A percentile compares a stretch with the other conserved stretches of the same genome.
Evolutionary conservation across 352 stramenopile genomes (phyloP).

Genomic region (Phytophthora hibernalis): DNA sequence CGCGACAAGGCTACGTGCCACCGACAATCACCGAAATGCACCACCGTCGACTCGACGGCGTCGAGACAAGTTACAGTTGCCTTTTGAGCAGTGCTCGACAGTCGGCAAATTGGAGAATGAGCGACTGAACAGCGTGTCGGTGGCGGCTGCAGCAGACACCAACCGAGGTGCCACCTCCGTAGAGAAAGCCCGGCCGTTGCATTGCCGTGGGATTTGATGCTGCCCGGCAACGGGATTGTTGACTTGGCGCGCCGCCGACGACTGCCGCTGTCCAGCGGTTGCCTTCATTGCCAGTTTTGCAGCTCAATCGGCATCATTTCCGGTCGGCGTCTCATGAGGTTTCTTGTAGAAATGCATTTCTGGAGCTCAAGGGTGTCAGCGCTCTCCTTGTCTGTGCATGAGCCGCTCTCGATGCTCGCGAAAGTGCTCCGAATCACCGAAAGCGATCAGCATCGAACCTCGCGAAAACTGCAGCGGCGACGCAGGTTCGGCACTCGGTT

Average conservation of each 20-base stretch:
- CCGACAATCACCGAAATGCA: conserved; percentile 11
- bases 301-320: background rate
- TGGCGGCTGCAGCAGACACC: background rate
- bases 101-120: conserved; percentile 33
- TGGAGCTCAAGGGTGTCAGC: conserved; percentile 3
- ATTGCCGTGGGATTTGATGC: conserved; percentile 34
- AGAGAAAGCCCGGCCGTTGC: conserved; percentile 6
- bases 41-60: too few species aligned
- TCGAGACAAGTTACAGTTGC: background rate
- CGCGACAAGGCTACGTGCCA: conserved; percentile 8
- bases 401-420: too few species aligned
- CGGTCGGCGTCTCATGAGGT: background rate
- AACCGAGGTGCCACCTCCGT: background rate
- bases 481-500: too few species aligned
- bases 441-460: too few species aligned
- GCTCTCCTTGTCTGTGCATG: too few species aligned
- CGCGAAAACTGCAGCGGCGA: too few species aligned
- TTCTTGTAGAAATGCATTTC: conserved; percentile 10
- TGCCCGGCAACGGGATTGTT: conserved; percentile 34
- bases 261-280: background rate
- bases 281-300: background rate
- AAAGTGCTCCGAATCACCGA: too few species aligned
- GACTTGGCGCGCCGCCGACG: background rate
- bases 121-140: background rate
- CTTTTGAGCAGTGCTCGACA: background rate